Evolutionary conservation across 23 red algal species (phyloP), one percentile per base, ranked within the genome.

Genomic region (Chondrus crispus): DNA sequence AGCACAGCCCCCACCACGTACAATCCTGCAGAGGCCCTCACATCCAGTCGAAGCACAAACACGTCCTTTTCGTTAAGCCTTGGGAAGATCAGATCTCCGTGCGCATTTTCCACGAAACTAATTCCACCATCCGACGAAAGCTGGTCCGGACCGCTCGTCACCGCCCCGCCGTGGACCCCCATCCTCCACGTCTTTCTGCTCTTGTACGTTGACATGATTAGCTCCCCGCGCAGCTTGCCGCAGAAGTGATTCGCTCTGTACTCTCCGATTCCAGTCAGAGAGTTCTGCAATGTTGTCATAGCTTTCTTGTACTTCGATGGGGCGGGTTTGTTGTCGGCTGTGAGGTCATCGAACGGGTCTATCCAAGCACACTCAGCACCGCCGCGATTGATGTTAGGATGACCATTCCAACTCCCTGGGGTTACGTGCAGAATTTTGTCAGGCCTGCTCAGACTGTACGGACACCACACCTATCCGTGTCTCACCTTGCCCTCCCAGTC

Each of bases 191-290:
- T 66, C 3, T 6, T 50, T 16, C 42, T 43, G 28, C 82, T 37
- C 10, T 71, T 91, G 73, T 60, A 63, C 16, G 76, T 35, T 9
- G 89, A 84, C 39, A 93, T 16, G 5, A 93, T 72, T 18, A 93
- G 3, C 26, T 93, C 79, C 7, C 78, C 78, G 2, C 76, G 11
- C 41, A 93, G 37, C 2, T 42, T 47, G 6, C 55, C 43, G 4
- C 64, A 74, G 50, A 84, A 93, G 38, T 82, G 60, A 22, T 82
- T 22, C 5, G 50, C 76, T 38, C 40, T 49, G 33, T 93, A 85
- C 50, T 93, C 89, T 48, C 13, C 33, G 20, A 93, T 84, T 49
- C 89, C 89, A n/a, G 76, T 93, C 2, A 84, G 46, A n/a, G 74
- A 82, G 38, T 60, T 73, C 66, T 93, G 72, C 53, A 85, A 33